Percentiles rank a stretch among this genome's conserved stretches.
phyloP scores from a whole-genome alignment of 257 asterid species.

The Fraxinus cuspidata region DNA sequence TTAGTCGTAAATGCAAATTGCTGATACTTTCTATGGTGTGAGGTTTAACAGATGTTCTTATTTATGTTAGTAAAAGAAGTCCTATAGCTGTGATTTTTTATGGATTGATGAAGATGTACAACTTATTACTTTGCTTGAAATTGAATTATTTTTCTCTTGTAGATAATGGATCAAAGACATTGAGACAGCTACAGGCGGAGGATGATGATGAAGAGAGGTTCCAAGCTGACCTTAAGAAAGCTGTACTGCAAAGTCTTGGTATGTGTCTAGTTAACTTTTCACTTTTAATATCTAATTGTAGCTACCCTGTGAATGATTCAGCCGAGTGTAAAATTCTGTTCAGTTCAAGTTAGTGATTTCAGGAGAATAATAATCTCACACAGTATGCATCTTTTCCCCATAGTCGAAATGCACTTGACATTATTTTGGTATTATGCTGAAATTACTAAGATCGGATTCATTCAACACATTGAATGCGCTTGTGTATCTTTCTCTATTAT shows the following conservation, averaged over 20 bases:
- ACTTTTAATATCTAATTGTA: too few relatives aligned
- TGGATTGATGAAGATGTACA: slow-evolving; percentile 9
- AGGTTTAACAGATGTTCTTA: neutral
- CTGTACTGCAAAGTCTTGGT: slow-evolving; percentile 41
- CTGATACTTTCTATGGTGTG: slow-evolving; percentile 2
- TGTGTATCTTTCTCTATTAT: slow-evolving; percentile 2
- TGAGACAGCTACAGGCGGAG: slow-evolving; percentile 70
- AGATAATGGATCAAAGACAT: slow-evolving; percentile 63
- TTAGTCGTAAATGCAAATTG: neutral
- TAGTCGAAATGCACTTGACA: neutral
- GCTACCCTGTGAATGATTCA: neutral
- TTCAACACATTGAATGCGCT: neutral
- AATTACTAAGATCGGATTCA: neutral
- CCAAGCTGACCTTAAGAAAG: slow-evolving; percentile 89
- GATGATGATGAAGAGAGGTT: slow-evolving; percentile 90
- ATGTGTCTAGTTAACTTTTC: neutral
- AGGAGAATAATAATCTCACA: neutral
- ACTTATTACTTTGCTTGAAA: slow-evolving; percentile 23
- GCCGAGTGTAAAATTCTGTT: neutral
- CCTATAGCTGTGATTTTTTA: neutral
- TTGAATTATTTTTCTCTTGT: slow-evolving; percentile 20
- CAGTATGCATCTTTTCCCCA: neutral
- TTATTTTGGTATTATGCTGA: slow-evolving; percentile 3
- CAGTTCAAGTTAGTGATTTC: neutral
- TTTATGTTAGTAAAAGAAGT: slow-evolving; percentile 12